phyloP scores from a whole-genome alignment of 805 yeast genomes.

The Blastobotrys chiropterorum region DNA sequence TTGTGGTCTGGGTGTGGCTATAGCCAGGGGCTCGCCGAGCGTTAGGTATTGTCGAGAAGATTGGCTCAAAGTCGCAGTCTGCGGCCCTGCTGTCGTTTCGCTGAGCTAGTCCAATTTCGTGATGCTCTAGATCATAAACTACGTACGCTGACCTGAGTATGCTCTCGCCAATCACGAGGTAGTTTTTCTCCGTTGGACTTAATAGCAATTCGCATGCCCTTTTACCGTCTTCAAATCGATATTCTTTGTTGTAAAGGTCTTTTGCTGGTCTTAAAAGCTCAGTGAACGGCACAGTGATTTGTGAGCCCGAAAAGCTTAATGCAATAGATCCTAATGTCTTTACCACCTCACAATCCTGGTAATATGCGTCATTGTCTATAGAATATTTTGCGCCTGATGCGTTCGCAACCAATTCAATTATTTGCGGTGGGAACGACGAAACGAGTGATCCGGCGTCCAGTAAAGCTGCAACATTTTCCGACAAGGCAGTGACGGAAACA shows the following conservation, averaged over 20 bases:
- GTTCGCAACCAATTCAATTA: conserved; percentile 27
- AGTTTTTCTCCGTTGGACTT: conserved; percentile 9
- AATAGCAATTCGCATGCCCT: conserved; percentile 14
- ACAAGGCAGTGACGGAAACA: conserved; percentile 1
- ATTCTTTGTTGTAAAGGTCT: background rate
- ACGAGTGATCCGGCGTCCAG: conserved; percentile 24
- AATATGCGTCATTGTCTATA: conserved; percentile 19
- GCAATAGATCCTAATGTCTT: background rate
- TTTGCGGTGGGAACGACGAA: conserved; percentile 20
- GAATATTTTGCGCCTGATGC: conserved; percentile 37
- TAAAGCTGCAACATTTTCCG: conserved; percentile 11
- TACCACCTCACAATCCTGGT: background rate
- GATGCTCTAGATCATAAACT: conserved; percentile 58
- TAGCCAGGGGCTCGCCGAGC: conserved; percentile 25
- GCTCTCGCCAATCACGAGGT: conserved; percentile 53
- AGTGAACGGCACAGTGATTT: conserved; percentile 22
- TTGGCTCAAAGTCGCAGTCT: conserved; percentile 22
- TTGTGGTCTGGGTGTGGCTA: conserved; percentile 1
- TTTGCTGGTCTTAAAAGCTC: conserved; percentile 19
- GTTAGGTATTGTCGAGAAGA: conserved; percentile 25
- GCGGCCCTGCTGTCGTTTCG: conserved; percentile 21
- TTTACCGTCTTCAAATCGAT: conserved; percentile 3
- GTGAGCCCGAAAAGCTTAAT: conserved; percentile 49
- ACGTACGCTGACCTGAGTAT: conserved; percentile 59
- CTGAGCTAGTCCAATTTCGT: conserved; percentile 48